Base-by-base conservation (phyloP, 2,329 filamentous ascomycete genomes). In the Penicillium occitanis region DNA sequence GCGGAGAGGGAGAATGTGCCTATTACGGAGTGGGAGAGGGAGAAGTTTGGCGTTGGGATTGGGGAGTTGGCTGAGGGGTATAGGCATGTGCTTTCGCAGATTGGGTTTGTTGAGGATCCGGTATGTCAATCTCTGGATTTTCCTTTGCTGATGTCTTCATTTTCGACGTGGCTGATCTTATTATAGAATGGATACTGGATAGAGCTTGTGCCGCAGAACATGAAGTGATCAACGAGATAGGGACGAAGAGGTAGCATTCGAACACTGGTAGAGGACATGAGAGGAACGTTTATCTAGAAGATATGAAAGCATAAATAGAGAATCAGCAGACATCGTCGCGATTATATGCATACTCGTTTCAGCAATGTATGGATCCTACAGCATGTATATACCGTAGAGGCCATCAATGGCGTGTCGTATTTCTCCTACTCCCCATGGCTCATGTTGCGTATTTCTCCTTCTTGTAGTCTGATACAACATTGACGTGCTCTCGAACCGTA, bases 81-180 rank as follows among this genome's bases (percentile, higher is more conserved):
- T 71, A 70, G 70, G 35, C 69, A 70, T 67, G 73, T 78, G 35
- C 77, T 76, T 68, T 70, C 73, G 58, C 72, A 75, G 66, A 75
- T 79, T 71, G 76, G 75, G 7, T 78, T 74, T 74, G 74, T 79
- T n/a, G 70, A 70, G 61, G 77, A 79, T 74, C 77, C 76, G 68
- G 76, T 78, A 68, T 70, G 77, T 74, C 19, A 6, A 4, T 25
- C 4, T 48, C 19, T 19, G n/a, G 11, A 1, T 25, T 14, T 46
- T 17, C 40, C 40, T 55, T 14, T 25, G 25, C 14, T 57, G 22
- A 51, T 51, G 5, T 28, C 5, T 30, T 14, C 11, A 35, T 17
- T 53, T 13, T n/a, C 8, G 42, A 50, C 2, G 25, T 40, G 35
- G 37, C 61, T 63, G 48, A 63, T 17, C 35, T 19, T 19, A n/a